A percentile compares a stretch with the other conserved stretches of the same genome.
Evolutionary conservation across 495 filamentous ascomycete genomes (phyloP).

Genomic region (Chaetomium fimeti): DNA sequence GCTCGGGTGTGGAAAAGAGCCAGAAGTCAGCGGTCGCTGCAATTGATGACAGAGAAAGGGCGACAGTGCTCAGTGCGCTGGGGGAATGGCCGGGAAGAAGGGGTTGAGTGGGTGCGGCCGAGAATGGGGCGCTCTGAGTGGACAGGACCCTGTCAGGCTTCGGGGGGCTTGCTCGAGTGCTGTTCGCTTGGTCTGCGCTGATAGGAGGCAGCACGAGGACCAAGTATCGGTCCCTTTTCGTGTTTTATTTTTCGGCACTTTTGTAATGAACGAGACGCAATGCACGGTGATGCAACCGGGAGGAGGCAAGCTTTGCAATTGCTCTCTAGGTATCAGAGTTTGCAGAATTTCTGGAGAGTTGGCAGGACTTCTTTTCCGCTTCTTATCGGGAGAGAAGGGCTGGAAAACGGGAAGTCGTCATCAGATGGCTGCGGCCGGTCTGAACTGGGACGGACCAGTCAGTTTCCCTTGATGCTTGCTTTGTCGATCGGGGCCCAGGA

Average conservation of each 20-base stretch:
- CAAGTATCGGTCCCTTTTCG: neutral
- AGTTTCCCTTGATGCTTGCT: constrained; percentile 10
- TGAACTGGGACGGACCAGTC: constrained; percentile 6
- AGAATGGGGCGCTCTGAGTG: constrained; percentile 32
- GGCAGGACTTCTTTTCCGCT: neutral
- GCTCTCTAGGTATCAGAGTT: neutral
- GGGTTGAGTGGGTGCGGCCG: constrained; percentile 30
- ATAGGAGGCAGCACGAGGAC: constrained; percentile 19
- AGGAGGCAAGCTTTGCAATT: neutral
- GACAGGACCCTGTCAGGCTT: constrained; percentile 20
- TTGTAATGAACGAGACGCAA: neutral
- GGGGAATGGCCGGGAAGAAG: constrained; percentile 48
- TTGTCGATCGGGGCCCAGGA: constrained; percentile 15
- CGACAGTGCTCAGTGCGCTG: constrained; percentile 37
- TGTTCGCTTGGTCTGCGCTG: constrained; percentile 34
- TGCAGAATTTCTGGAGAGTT: neutral
- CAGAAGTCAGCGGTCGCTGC: constrained; percentile 34
- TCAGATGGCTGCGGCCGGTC: constrained; percentile 10
- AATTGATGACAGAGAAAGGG: constrained; percentile 38
- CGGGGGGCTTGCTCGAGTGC: constrained; percentile 27
- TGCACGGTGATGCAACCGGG: neutral
- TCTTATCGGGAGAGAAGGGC: neutral
- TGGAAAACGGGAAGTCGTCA: constrained; percentile 13
- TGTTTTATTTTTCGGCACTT: neutral
- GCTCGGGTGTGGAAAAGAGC: neutral